Evolutionary conservation across 345 rosid species (phyloP), one percentile per base, ranked within the genome.

Genomic region (Ailanthus altissimus): DNA sequence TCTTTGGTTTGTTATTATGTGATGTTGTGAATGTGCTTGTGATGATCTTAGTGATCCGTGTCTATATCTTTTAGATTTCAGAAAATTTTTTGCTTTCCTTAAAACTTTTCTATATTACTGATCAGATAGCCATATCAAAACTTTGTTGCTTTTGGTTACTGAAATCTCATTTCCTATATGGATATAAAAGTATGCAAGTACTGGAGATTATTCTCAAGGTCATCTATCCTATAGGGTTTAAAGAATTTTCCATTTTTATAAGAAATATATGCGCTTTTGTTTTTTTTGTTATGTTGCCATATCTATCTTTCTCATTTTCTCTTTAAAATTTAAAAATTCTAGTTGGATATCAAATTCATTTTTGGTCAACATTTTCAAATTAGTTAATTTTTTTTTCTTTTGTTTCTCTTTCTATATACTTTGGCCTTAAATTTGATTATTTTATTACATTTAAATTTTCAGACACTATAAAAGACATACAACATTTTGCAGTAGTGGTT

Each of bases 1-100:
- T 9, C 76, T 59, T 51, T 73, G 10, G 51, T 74, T 80, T 67
- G 46, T 15, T 47, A 43, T 58, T 74, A 40, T 75, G 32, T 63
- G 42, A n/a, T 61, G 67, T 60, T 75, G 57, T 67, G 72, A 46
- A 5, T 56, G 20, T 49, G 62, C 66, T 69, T 5, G 15, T 45
- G 18, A 36, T 26, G 67, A 62, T 20, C 12, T 45, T 49, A 45
- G 9, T 64, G 78, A 66, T 51, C 20, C 13, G 28, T 42, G 59
- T 65, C 32, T 45, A 40, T 53, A 9, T 25, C 54, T 15, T 64
- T 20, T 66, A 25, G 36, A 49, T 9, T 47, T 32, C 25, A 12
- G 9, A 2, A 8, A 63, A 43, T 12, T n/a, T 26, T 21, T 51
- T 16, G 56, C 51, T n/a, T 21, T n/a, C 25, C 45, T 67, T 67